Evolutionary conservation across 1,284 basidiomycete species (phyloP).

Genomic region (Stereum hirsutum): DNA sequence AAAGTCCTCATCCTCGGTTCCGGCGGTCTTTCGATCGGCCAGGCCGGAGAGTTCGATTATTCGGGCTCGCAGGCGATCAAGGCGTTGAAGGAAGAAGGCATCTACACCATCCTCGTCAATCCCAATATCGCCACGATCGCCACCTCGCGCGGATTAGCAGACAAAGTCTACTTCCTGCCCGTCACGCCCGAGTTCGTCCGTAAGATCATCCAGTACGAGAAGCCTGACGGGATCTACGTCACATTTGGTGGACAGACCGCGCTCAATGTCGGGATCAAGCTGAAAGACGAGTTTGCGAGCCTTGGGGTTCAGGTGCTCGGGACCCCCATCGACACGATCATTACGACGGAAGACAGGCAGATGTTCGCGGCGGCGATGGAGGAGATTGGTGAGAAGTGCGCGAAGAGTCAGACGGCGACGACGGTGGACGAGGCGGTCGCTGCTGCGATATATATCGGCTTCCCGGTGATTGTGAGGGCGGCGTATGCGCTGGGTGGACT

Average conservation of each 20-base stretch:
- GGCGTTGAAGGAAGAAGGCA: slow-evolving; percentile 96
- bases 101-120: slow-evolving; percentile 97
- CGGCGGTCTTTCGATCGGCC: slow-evolving; percentile 96
- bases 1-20: slow-evolving; percentile 97
- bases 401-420: slow-evolving; percentile 80
- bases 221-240: slow-evolving; percentile 97
- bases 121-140: slow-evolving; percentile 99
- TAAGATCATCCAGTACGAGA: slow-evolving; percentile 97
- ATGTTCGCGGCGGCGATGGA: slow-evolving; percentile 94
- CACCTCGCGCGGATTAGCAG: slow-evolving; percentile 93
- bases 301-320: slow-evolving; percentile 92
- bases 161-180: slow-evolving; percentile 99
- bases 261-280: slow-evolving; percentile 92
- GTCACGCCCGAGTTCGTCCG: slow-evolving; percentile 97
- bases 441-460: slow-evolving; percentile 89
- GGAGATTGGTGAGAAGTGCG: slow-evolving; percentile 93
- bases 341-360: slow-evolving; percentile 95
- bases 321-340: slow-evolving; percentile 95
- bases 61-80: slow-evolving; percentile 99
- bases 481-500: slow-evolving; percentile 95
- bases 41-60: slow-evolving; percentile 99
- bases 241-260: slow-evolving; percentile 99
- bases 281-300: slow-evolving; percentile 89
- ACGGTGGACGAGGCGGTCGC: slow-evolving; percentile 77
- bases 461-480: slow-evolving; percentile 94